Conservation (phyloP, 495 filamentous ascomycete species). For the Choiromyces venosus region DNA sequence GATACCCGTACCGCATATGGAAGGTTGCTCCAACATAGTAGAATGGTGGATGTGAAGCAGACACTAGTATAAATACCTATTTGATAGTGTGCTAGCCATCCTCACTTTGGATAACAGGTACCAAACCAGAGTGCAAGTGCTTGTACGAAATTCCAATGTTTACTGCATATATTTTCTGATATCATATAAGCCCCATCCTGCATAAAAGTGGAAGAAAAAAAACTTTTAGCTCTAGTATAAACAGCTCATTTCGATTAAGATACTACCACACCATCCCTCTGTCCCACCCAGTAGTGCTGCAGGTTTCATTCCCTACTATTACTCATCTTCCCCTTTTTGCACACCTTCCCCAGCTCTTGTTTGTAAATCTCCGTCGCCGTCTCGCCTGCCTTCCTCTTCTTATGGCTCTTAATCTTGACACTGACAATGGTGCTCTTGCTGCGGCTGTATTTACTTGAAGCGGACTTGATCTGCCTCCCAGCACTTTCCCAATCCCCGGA, state of each 20-base stretch:
- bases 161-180: neutral
- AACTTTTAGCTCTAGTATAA: neutral
- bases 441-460: slow-evolving; percentile 48
- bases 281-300: neutral
- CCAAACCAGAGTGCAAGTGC: neutral
- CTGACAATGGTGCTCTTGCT: slow-evolving; percentile 69
- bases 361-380: slow-evolving; percentile 57
- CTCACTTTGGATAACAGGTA: neutral
- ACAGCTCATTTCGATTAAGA: neutral
- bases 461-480: slow-evolving; percentile 64
- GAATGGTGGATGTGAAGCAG: neutral
- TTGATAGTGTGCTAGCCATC: neutral
- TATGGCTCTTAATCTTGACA: slow-evolving; percentile 62
- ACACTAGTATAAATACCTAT: neutral
- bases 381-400: slow-evolving; percentile 74
- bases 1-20: no score
- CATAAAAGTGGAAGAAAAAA: neutral
- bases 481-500: slow-evolving; percentile 71
- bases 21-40: no score
- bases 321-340: slow-evolving; percentile 53
- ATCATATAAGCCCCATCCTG: neutral
- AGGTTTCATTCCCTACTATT: slow-evolving; percentile 44
- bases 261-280: neutral
- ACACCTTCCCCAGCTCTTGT: slow-evolving; percentile 53
- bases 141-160: neutral